phyloP scores from a whole-genome alignment of 2,329 filamentous ascomycete species.

The Ascochyta koolunga region DNA sequence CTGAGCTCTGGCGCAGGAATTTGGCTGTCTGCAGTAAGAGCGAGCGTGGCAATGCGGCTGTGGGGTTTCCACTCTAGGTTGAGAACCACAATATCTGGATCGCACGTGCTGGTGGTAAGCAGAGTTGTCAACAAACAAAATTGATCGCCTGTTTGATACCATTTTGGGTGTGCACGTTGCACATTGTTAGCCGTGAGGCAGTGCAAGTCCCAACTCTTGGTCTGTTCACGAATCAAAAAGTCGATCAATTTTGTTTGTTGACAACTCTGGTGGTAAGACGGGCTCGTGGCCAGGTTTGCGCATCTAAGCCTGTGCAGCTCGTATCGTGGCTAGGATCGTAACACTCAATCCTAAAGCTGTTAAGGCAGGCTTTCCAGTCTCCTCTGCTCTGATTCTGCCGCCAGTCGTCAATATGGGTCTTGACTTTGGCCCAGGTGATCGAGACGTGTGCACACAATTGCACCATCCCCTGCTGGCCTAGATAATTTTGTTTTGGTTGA shows the following conservation, averaged over 20 bases:
- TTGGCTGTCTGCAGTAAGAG: constrained; percentile 23
- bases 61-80: constrained; percentile 28
- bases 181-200: too few species aligned
- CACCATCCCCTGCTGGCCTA: constrained; percentile 25
- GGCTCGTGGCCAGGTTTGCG: constrained; percentile 27
- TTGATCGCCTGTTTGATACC: too few species aligned
- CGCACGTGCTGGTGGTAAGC: constrained; percentile 10
- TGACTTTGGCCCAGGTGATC: constrained; percentile 27
- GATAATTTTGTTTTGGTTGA: constrained; percentile 13
- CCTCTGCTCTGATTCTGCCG: constrained; percentile 17
- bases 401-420: constrained; percentile 23
- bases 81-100: constrained; percentile 20
- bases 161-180: too few species aligned
- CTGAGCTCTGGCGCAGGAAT: constrained; percentile 26
- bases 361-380: constrained; percentile 22
- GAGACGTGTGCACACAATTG: constrained; percentile 23
- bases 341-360: constrained; percentile 27
- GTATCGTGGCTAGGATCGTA: constrained; percentile 26
- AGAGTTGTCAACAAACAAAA: too few species aligned
- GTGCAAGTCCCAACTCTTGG: too few species aligned
- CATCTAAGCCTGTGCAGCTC: constrained; percentile 22
- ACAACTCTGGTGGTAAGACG: constrained; percentile 19
- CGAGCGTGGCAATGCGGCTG: constrained; percentile 21
- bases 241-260: too few species aligned
- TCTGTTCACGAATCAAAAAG: too few species aligned